Evolutionary conservation across 352 stramenopile species (phyloP), one percentile per base, ranked within the genome.

Genomic region (Globisporangium emineosum): DNA sequence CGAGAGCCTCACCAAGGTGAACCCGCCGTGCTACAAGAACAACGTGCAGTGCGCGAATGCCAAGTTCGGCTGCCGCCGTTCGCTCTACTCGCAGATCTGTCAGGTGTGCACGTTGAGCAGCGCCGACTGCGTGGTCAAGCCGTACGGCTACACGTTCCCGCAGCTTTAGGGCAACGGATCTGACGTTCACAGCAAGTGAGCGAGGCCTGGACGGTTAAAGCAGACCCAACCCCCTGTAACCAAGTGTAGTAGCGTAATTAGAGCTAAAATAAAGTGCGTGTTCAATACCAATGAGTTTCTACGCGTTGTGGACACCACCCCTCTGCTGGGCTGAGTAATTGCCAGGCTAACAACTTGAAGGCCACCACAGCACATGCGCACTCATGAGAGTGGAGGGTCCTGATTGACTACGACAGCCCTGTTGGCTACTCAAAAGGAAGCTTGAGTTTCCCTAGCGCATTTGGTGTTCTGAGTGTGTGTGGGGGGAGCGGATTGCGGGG

Each of bases 1-100:
- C 25, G 61, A 57, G 9, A 59, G 51, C 1, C 66, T 90, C 15
- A 75, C 57, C 1, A 61, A 57, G 12, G 45, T 51, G 9, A 91
- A 91, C 66, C 82, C 82, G 29, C 71, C 71, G n/a, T 91, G 82
- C 64, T 91, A 85, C 61, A 52, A 75, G 51, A 91, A 89, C 71
- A 88, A 71, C 54, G 40, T 68, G 13, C 29, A 68, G 21, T 91
- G 82, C 60, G 76, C 76, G 1, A 66, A 70, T 1, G 64, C 79
- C 4, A 19, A 67, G 25, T 81, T 74, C 43, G 82, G 82, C 60
- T 91, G 82, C 65, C 75, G 75, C 19, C 76, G 82, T 7, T 69
- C 68, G 30, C 72, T 80, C 50, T 74, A 74, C 21, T 77, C 78
- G 0, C 79, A 89, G 68, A 76, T 89, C 57, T 91, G 82, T 42